Base-by-base conservation (phyloP, 176 grass and related monocot genomes). In the Themeda triandra region DNA sequence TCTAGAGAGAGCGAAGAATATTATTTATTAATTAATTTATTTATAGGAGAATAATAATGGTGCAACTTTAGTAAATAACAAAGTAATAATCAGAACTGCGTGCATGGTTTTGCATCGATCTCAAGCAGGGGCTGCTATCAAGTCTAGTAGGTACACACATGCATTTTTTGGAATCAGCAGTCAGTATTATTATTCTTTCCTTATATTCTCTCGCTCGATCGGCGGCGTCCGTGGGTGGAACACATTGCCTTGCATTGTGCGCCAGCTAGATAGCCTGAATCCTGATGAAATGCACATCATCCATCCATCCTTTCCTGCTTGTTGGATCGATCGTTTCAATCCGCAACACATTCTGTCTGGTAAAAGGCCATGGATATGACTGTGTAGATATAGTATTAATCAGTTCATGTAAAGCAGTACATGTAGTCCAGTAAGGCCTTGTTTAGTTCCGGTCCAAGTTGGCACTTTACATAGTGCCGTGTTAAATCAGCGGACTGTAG, bases 301-400 rank as follows among this genome's bases (percentile, higher is more conserved):
- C 28, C 4, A 44, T 44, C 35, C 6, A 80, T 36, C 19, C 3
- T 25, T 37, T 12, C 37, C 37, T 42, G 51, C 19, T 63, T 78
- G 31, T n/a, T n/a, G n/a, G n/a, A n/a, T n/a, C n/a, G 58, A 44
- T 40, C 7, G 54, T 58, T n/a, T 58, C n/a, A 58, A 58, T 79
- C 64, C 18, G 44, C 74, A 66, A 73, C 80, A 65, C 32, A 6
- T 13, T 64, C 71, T 88, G 56, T 78, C 73, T 72, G 41, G 66
- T 27, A 66, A 83, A 83, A 79, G 80, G 53, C 33, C 12, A 31
- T 69, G 3, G 11, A 53, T 40, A 56, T 56, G 15, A 21, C 46
- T 49, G n/a, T n/a, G n/a, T n/a, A n/a, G n/a, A n/a, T n/a, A n/a
- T n/a, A n/a, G n/a, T n/a, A n/a, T n/a, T n/a, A n/a, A n/a, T n/a